phyloP scores from a whole-genome alignment of 352 stramenopile genomes.

The Thalassiosira pacifica region DNA sequence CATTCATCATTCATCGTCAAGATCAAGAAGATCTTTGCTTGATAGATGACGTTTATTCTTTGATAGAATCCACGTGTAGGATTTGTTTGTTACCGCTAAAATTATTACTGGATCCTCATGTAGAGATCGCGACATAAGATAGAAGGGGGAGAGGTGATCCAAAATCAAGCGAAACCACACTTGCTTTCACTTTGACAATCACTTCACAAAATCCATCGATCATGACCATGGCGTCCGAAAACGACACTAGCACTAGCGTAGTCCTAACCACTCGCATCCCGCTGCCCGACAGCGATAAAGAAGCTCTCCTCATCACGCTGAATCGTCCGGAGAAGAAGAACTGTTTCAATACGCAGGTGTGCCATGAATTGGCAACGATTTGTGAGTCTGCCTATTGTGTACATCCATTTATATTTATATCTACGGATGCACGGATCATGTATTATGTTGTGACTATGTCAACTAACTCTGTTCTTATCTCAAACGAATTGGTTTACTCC shows the following conservation, averaged over 20 bases:
- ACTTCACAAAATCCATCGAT: background rate
- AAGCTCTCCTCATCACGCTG: conserved; percentile 59
- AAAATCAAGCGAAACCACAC: background rate
- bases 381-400: too few relatives aligned
- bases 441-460: too few relatives aligned
- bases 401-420: too few relatives aligned
- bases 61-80: background rate
- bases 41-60: background rate
- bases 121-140: too few relatives aligned
- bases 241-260: conserved; percentile 60
- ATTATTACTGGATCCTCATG: too few relatives aligned
- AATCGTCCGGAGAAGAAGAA: conserved; percentile 66
- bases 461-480: too few relatives aligned
- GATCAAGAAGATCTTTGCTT: too few relatives aligned
- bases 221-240: conserved; percentile 1
- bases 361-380: conserved; percentile 37
- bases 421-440: too few relatives aligned
- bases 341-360: conserved; percentile 67
- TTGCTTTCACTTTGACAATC: background rate
- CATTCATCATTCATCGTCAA: too few relatives aligned
- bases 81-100: background rate
- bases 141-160: too few relatives aligned
- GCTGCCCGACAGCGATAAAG: conserved; percentile 52
- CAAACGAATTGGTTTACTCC: too few relatives aligned
- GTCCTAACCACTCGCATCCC: conserved; percentile 38